Evolutionary conservation across 2,329 filamentous ascomycete species (phyloP).

Genomic region (Ceratocystiopsis sp.): DNA sequence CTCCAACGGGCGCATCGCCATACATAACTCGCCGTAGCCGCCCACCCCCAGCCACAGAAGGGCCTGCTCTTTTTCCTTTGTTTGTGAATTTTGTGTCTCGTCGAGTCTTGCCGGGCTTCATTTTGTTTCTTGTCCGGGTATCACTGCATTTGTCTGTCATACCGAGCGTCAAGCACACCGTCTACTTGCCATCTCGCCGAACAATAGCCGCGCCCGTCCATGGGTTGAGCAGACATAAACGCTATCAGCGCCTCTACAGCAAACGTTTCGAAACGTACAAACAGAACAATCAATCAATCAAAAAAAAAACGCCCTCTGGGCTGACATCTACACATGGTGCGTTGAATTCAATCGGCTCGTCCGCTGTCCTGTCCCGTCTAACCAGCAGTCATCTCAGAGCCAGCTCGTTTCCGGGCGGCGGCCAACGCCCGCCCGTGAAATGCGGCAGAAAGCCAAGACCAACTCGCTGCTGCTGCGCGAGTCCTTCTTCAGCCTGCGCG

Average conservation of each 20-base stretch:
- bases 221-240: no score
- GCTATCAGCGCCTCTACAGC: no score
- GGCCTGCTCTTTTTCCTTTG: conserved; percentile 20
- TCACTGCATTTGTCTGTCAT: no score
- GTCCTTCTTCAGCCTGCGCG: conserved; percentile 43
- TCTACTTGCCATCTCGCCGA: no score
- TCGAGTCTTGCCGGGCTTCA: no score
- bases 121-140: no score
- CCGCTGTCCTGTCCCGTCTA: no score
- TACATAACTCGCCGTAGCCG: conserved; percentile 34
- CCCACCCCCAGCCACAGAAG: conserved; percentile 19
- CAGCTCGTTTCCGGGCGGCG: conserved; percentile 10
- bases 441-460: conserved; percentile 27
- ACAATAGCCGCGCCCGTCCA: no score
- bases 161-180: no score
- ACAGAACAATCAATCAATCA: background rate
- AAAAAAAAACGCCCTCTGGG: background rate
- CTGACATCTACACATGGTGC: no score
- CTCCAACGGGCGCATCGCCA: conserved; percentile 8
- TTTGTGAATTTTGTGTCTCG: conserved; percentile 19
- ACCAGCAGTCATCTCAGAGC: no score
- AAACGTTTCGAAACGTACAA: background rate
- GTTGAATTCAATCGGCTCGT: no score
- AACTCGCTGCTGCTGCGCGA: conserved; percentile 25
- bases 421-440: conserved; percentile 24